Evolutionary conservation across 305 asterid species (phyloP).

Genomic region (Andrographis paniculata): DNA sequence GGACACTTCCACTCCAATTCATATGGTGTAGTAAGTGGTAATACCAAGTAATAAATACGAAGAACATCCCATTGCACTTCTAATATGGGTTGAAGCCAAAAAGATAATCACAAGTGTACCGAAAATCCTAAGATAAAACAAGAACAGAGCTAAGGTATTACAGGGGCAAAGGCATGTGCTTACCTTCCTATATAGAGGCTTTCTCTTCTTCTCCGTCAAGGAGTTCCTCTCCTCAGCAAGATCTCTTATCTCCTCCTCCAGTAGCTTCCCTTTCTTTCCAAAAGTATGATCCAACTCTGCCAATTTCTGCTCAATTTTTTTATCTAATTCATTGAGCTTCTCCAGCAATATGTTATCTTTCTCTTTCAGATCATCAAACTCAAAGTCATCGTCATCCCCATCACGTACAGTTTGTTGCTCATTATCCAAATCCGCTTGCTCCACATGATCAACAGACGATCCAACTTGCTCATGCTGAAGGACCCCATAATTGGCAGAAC

Average conservation of each 20-base stretch:
- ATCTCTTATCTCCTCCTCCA: slow-evolving; percentile 88
- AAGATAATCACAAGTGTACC: background rate
- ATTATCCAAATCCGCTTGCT: slow-evolving; percentile 39
- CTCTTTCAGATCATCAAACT: slow-evolving; percentile 74
- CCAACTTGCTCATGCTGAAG: slow-evolving; percentile 46
- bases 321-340: slow-evolving; percentile 66
- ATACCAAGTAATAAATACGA: too few relatives aligned
- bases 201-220: slow-evolving; percentile 73
- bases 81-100: background rate
- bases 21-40: too few relatives aligned
- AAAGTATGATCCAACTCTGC: slow-evolving; percentile 77
- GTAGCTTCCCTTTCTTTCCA: slow-evolving; percentile 69
- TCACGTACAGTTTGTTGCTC: slow-evolving; percentile 36
- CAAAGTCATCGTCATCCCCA: slow-evolving; percentile 38
- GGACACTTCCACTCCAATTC: too few relatives aligned
- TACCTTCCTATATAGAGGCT: slow-evolving; percentile 79
- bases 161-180: slow-evolving; percentile 17
- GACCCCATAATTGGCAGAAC: slow-evolving; percentile 70
- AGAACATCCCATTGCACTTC: background rate
- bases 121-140: slow-evolving; percentile 3
- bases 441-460: slow-evolving; percentile 37
- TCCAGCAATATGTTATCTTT: slow-evolving; percentile 62
- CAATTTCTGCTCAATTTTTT: slow-evolving; percentile 61
- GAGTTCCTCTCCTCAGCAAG: slow-evolving; percentile 94
- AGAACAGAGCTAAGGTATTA: slow-evolving; percentile 8